These are phyloP conservation scores for Rachicladosporium sp. DNA, from an alignment of 2,329 filamentous ascomycete genomes.

Conservation along the genomic window DNA sequence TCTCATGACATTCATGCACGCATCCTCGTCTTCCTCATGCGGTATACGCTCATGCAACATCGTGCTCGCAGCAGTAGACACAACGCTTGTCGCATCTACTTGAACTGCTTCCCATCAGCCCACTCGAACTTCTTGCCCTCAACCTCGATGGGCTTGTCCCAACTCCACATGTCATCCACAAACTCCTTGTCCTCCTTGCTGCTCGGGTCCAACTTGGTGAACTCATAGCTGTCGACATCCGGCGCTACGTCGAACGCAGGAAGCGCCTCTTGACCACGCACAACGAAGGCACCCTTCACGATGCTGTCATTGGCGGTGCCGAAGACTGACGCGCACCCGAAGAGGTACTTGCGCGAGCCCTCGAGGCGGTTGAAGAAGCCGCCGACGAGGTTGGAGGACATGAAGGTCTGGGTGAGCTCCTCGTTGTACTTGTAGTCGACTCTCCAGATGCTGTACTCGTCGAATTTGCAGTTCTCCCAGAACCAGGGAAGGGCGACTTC, in stretches of 20 bases:
- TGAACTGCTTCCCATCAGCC: conserved; percentile 96
- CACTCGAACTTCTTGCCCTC: conserved; percentile 81
- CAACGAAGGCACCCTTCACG: conserved; percentile 84
- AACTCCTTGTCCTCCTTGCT: conserved; percentile 77
- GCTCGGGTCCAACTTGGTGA: conserved; percentile 87
- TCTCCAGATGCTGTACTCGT: conserved; percentile 93
- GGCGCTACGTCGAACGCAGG: conserved; percentile 94
- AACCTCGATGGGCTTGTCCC: conserved; percentile 72
- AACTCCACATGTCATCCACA: conserved; percentile 78
- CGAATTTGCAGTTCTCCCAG: conserved; percentile 90
- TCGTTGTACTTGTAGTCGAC: conserved; percentile 98
- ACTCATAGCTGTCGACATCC: conserved; percentile 91
- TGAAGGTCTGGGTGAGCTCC: conserved; percentile 94
- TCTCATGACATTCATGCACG: too few species aligned
- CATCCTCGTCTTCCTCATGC: too few species aligned
- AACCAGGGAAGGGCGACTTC: conserved; percentile 85
- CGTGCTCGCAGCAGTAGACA: too few species aligned
- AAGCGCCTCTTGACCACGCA: conserved; percentile 76
- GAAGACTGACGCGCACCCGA: conserved; percentile 81
- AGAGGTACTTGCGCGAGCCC: conserved; percentile 94
- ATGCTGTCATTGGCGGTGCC: conserved; percentile 79
- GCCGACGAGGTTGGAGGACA: conserved; percentile 96
- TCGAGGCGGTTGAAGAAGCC: conserved; percentile 97
- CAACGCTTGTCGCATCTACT: conserved; percentile 47
- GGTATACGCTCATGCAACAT: too few species aligned